phyloP scores from a whole-genome alignment of 2,329 filamentous ascomycete genomes.

The Sarocladium brachiariae region DNA sequence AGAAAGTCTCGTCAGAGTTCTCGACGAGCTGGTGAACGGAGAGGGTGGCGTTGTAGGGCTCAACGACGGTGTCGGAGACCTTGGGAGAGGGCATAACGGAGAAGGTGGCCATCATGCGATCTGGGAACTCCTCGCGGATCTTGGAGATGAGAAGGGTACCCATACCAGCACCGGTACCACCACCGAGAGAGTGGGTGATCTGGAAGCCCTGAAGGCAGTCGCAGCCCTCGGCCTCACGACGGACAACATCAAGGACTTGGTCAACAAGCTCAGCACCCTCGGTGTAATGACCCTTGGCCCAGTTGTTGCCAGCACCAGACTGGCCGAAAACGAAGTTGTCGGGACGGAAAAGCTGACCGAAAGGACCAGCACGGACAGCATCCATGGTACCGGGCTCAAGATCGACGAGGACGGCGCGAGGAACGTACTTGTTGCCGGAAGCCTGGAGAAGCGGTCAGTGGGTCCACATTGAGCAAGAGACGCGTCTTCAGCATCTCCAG shows the following conservation, averaged over 20 bases:
- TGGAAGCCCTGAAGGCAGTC: conserved; percentile 99
- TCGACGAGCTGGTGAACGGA: conserved; percentile 98
- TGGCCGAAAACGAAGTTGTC: conserved; percentile 99
- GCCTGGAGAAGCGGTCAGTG: conserved; percentile 47
- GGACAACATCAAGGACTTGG: conserved; percentile 95
- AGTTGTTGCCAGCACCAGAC: conserved; percentile 99
- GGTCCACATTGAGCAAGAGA: not conserved
- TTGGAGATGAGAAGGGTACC: conserved; percentile 99
- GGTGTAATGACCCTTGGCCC: conserved; percentile 99
- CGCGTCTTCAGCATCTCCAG: not conserved
- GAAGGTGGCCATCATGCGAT: conserved; percentile 99
- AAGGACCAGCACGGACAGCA: conserved; percentile 94
- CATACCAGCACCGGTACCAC: conserved; percentile 99
- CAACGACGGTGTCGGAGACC: conserved; percentile 98
- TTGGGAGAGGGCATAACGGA: conserved; percentile 98
- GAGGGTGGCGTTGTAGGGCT: conserved; percentile 99
- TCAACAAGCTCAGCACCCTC: conserved; percentile 99
- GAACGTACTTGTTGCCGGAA: conserved; percentile 97
- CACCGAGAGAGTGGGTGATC: conserved; percentile 99
- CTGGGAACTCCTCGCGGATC: conserved; percentile 99
- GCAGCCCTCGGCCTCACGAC: conserved; percentile 96
- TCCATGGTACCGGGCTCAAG: conserved; percentile 99
- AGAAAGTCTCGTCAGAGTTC: conserved; percentile 99
- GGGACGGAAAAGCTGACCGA: conserved; percentile 98
- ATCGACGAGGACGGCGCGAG: conserved; percentile 98